Base-by-base conservation (phyloP, 768 basidiomycete species). In the Pseudohyphozyma bogoriensis region DNA sequence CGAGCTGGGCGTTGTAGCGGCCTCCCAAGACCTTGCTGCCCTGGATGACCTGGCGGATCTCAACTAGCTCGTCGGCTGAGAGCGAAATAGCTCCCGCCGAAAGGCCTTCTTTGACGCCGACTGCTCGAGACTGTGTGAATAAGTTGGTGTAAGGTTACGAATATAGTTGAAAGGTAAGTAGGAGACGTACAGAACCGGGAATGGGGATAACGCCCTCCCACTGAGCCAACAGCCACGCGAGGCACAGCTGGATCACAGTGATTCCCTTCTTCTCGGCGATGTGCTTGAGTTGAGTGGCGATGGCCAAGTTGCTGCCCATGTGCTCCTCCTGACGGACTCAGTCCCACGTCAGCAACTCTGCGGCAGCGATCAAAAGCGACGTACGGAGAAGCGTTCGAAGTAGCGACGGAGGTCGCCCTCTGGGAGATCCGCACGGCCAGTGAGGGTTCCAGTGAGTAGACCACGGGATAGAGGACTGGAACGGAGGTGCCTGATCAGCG, bases 11-110 rank as follows among this genome's bases (percentile, higher is more conserved):
- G 28, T 49, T 49, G 70, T 79, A 79, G 58, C 79, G 73, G 6
- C 64, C 72, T 8, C 79, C 79, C 62, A 75, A 74, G 36, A 79
- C 72, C 4, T 73, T 70, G 47, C 72, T 65, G 12, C 59, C 67
- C 26, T 74, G 70, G 45, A 81, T 66, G 29, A 77, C 67, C 26
- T 72, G 64, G 45, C 77, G 71, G 49, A 83, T 74, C 55, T 76
- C 74, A 50, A 72, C 64, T 49, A 76, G 45, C 46, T 82, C 82
- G 9, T 72, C 72, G 4, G 72, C 63, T 20, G 75, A 70, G 32
- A 83, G 72, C 44, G 66, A 69, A 31, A 82, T 68, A 36, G 78
- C 72, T 35, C 76, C 77, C 0, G 77, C 78, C n/a, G 69, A 69
- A 52, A 78, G 70, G 51, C 80, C 80, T 65, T 82, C 79, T 20